Conservation (phyloP, 768 basidiomycete genomes). For the Russula sp. region DNA sequence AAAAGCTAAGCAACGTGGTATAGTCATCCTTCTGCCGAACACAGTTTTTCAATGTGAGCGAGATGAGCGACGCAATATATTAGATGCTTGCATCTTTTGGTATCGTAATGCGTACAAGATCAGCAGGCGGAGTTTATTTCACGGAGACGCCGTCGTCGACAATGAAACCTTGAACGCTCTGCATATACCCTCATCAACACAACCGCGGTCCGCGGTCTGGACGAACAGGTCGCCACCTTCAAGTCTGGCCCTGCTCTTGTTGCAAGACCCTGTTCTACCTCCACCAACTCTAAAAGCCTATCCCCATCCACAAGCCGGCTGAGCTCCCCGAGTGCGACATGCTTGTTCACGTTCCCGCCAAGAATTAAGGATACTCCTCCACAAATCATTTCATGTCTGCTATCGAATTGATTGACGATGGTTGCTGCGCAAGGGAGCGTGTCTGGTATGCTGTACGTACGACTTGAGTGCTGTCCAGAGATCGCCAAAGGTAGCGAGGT, state of each 20-base stretch:
- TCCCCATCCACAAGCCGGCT: conserved; percentile 84
- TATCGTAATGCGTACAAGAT: conserved; percentile 92
- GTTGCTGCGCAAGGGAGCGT: too few species aligned
- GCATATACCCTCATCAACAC: conserved; percentile 5
- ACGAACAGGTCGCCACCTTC: conserved; percentile 46
- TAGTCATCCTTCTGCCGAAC: conserved; percentile 60
- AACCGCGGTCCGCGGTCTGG: background rate
- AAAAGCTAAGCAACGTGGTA: background rate
- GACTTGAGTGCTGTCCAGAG: too few species aligned
- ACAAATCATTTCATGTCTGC: too few species aligned
- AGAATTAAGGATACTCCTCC: conserved; percentile 44
- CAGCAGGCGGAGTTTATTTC: conserved; percentile 85
- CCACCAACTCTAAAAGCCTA: conserved; percentile 82
- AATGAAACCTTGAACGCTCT: conserved; percentile 82
- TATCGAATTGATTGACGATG: too few species aligned
- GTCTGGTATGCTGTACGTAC: too few species aligned
- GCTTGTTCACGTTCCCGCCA: conserved; percentile 97
- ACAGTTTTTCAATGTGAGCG: conserved; percentile 67
- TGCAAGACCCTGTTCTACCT: conserved; percentile 94
- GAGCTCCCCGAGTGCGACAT: conserved; percentile 93
- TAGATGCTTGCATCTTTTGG: conserved; percentile 80
- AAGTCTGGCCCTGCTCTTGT: conserved; percentile 88
- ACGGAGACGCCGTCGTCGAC: conserved; percentile 61
- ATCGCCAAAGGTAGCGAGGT: too few species aligned
- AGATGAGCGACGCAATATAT: conserved; percentile 82